Evolutionary conservation across 2,329 filamentous ascomycete species (phyloP).

Genomic region (Fusarium sp.): DNA sequence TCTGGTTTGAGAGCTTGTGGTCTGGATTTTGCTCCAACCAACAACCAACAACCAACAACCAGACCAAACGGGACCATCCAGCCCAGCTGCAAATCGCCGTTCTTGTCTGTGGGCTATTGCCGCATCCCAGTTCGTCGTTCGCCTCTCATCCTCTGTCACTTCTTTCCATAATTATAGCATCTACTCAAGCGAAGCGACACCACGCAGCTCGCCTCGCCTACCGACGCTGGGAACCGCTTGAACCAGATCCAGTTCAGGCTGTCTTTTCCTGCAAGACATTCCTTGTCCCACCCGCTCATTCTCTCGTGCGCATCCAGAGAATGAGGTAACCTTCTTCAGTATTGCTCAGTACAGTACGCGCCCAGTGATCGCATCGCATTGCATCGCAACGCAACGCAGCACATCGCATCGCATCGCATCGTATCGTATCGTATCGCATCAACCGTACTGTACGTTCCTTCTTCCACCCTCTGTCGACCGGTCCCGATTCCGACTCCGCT

Average conservation of each 20-base stretch:
- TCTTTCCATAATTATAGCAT: background rate
- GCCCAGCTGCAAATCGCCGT: slow-evolving; percentile 26
- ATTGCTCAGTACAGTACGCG: slow-evolving; percentile 13
- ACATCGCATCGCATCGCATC: slow-evolving; percentile 2
- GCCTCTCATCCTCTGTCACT: slow-evolving; percentile 6
- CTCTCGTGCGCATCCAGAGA: slow-evolving; percentile 22
- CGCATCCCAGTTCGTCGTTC: slow-evolving; percentile 13
- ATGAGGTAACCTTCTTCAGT: slow-evolving; percentile 30
- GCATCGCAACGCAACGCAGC: background rate
- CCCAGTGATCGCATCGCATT: slow-evolving; percentile 17
- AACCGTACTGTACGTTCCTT: slow-evolving; percentile 14
- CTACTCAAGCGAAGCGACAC: slow-evolving; percentile 17
- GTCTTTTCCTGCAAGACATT: slow-evolving; percentile 17
- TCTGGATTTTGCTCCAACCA: slow-evolving; percentile 10
- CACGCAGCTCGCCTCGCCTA: slow-evolving; percentile 27
- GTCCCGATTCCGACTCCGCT: slow-evolving; percentile 37
- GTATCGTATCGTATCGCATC: slow-evolving; percentile 1
- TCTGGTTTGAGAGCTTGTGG: slow-evolving; percentile 13
- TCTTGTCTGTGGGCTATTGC: slow-evolving; percentile 26
- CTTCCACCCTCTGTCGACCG: slow-evolving; percentile 19
- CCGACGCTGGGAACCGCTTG: slow-evolving; percentile 24
- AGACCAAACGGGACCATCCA: slow-evolving; percentile 9
- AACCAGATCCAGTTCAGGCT: slow-evolving; percentile 3
- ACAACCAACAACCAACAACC: slow-evolving; percentile 14
- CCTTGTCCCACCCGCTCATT: slow-evolving; percentile 14